Percentiles rank a stretch among this genome's conserved stretches.
These are phyloP conservation scores for Diaporthe humulicola DNA, from an alignment of 2,329 filamentous ascomycete species.

Conservation along the genomic window DNA sequence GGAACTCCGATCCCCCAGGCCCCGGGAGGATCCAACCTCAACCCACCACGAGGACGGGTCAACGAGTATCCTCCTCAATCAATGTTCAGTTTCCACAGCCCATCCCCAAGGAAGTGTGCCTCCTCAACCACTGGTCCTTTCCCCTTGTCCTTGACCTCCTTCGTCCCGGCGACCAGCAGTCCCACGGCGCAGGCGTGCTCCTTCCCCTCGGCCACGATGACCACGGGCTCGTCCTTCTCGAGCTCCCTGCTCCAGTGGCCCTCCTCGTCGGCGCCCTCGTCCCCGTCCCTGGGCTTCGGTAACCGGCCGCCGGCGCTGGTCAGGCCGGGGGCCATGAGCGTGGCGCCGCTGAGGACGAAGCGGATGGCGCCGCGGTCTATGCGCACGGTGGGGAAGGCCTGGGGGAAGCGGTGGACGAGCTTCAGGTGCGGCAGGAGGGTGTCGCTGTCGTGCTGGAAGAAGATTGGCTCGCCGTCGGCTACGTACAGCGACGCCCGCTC, in stretches of 20 bases:
- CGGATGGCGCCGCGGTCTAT: constrained; percentile 97
- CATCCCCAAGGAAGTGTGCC: constrained; percentile 94
- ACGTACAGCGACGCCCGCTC: constrained; percentile 92
- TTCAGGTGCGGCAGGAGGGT: constrained; percentile 86
- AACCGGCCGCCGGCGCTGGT: constrained; percentile 86
- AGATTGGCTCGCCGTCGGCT: constrained; percentile 82
- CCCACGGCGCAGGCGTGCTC: constrained; percentile 91
- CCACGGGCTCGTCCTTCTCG: constrained; percentile 85
- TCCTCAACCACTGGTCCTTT: constrained; percentile 96
- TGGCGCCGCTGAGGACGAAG: constrained; percentile 93
- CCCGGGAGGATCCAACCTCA: background rate
- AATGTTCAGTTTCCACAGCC: constrained; percentile 81
- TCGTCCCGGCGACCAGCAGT: constrained; percentile 84
- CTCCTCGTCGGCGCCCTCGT: constrained; percentile 63
- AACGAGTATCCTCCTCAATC: constrained; percentile 53
- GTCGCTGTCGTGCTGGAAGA: constrained; percentile 86
- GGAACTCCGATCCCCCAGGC: background rate
- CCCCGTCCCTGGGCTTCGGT: constrained; percentile 65
- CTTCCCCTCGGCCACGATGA: constrained; percentile 94
- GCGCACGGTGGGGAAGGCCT: constrained; percentile 84
- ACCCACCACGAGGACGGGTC: background rate
- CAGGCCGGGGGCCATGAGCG: constrained; percentile 95
- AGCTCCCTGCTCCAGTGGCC: constrained; percentile 76
- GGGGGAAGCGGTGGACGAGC: constrained; percentile 90
- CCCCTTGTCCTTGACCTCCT: constrained; percentile 92